Percentiles rank a stretch among this genome's conserved stretches.
phyloP scores from a whole-genome alignment of 805 yeast species.

The Cyberlindnera japonica region DNA sequence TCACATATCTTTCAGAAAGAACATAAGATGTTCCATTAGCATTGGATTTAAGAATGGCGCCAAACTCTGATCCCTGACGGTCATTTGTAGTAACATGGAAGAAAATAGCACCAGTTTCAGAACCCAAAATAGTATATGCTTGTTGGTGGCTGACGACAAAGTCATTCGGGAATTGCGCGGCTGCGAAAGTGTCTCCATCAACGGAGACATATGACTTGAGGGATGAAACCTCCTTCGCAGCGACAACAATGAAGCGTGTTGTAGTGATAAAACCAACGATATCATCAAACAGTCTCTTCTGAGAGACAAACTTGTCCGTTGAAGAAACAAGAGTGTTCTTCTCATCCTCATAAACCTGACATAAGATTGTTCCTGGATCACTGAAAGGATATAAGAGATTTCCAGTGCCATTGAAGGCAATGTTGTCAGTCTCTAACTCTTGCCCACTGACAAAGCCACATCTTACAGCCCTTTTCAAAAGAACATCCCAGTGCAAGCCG shows the following conservation, averaged over 20 bases:
- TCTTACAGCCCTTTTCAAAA: constrained; percentile 45
- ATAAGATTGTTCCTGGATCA: constrained; percentile 53
- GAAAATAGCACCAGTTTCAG: constrained; percentile 69
- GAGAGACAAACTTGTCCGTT: constrained; percentile 21
- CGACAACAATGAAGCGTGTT: constrained; percentile 70
- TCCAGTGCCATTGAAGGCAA: no score
- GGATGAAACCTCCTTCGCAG: constrained; percentile 47
- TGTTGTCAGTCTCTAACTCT: no score
- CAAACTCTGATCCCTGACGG: constrained; percentile 54
- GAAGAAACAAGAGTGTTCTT: constrained; percentile 30
- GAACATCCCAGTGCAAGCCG: constrained; percentile 56
- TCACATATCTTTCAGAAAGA: constrained; percentile 64
- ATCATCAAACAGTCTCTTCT: constrained; percentile 45
- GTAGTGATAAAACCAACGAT: constrained; percentile 74
- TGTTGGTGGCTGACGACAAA: constrained; percentile 57
- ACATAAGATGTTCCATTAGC: constrained; percentile 89
- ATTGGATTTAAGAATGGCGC: constrained; percentile 81
- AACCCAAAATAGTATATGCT: constrained; percentile 78
- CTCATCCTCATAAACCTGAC: constrained; percentile 44
- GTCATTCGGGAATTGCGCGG: constrained; percentile 70
- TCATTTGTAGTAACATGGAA: constrained; percentile 73
- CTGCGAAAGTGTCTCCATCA: constrained; percentile 77
- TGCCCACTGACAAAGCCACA: no score
- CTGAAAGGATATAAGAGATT: constrained; percentile 36
- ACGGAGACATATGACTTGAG: constrained; percentile 70